phyloP scores from a whole-genome alignment of 2,329 filamentous ascomycete genomes.

The Fusarium marasasianum region DNA sequence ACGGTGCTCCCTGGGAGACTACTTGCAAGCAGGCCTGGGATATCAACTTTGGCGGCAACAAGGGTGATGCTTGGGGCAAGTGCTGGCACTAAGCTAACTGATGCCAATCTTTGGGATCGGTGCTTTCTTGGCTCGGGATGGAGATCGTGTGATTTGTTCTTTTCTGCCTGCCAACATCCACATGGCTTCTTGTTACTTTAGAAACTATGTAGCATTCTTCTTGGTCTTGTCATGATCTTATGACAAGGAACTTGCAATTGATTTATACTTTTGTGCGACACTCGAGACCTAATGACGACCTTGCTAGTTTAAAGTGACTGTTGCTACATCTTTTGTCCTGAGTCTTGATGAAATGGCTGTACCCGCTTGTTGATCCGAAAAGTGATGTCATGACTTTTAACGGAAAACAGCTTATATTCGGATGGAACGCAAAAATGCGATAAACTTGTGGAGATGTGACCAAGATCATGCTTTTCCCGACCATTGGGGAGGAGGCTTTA shows the following conservation, averaged over 20 bases:
- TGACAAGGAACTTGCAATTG: background rate
- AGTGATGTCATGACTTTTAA: too few species aligned
- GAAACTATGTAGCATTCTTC: background rate
- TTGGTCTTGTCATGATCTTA: background rate
- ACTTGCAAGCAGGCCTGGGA: conserved; percentile 23
- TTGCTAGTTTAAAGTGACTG: background rate
- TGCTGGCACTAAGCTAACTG: conserved; percentile 25
- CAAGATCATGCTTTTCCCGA: too few species aligned
- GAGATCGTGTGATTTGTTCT: background rate
- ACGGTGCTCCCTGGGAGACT: conserved; percentile 19
- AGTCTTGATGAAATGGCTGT: too few species aligned
- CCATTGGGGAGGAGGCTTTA: fast-evolving
- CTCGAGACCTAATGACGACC: background rate
- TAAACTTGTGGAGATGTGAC: too few species aligned
- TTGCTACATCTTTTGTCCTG: background rate
- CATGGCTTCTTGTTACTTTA: background rate
- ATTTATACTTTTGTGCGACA: background rate
- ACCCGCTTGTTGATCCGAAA: fast-evolving
- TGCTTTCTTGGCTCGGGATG: too few species aligned
- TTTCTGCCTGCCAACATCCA: background rate
- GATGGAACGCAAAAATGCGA: too few species aligned
- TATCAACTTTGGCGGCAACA: conserved; percentile 18
- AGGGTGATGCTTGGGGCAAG: background rate
- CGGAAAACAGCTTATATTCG: too few species aligned
- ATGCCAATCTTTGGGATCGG: background rate